Conservation (phyloP, 139 green algal species). For the Parachlorella kessleri region DNA sequence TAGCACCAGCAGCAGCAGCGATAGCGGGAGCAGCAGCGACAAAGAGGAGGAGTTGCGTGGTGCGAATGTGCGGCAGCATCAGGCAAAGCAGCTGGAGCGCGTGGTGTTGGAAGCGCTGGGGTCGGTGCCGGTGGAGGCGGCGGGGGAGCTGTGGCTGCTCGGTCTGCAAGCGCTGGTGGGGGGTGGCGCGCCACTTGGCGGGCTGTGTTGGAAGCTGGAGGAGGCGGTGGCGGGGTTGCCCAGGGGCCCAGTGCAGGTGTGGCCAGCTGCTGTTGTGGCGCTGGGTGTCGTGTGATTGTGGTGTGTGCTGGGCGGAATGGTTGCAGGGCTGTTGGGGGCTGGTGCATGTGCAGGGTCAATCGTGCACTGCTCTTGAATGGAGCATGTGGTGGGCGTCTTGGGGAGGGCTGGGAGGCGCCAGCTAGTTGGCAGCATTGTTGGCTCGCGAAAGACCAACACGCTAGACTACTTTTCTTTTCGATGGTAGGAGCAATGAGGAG, state of each 20-base stretch:
- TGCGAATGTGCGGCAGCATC: neutral
- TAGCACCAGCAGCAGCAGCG: slow-evolving; percentile 1
- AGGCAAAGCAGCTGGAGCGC: neutral
- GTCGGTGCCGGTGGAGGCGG: slow-evolving; percentile 21
- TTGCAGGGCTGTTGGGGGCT: no score
- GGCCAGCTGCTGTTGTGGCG: no score
- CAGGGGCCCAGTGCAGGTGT: slow-evolving; percentile 17
- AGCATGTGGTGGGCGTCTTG: no score
- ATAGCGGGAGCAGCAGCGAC: neutral
- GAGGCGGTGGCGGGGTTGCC: neutral
- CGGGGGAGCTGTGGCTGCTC: slow-evolving; percentile 24
- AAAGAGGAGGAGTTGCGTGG: neutral
- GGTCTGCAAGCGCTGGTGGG: neutral
- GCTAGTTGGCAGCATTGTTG: no score
- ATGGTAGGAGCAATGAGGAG: no score
- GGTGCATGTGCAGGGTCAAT: no score
- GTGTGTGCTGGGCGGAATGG: no score
- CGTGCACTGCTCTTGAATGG: no score
- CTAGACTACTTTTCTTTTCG: no score
- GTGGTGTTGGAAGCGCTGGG: slow-evolving; percentile 30
- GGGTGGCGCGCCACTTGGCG: neutral
- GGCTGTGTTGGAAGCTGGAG: neutral
- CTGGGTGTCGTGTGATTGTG: no score
- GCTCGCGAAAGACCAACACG: no score
- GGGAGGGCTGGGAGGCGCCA: no score